phyloP scores from a whole-genome alignment of 1,139 yeast genomes.

The Hemisphaericaspora subhashii region DNA sequence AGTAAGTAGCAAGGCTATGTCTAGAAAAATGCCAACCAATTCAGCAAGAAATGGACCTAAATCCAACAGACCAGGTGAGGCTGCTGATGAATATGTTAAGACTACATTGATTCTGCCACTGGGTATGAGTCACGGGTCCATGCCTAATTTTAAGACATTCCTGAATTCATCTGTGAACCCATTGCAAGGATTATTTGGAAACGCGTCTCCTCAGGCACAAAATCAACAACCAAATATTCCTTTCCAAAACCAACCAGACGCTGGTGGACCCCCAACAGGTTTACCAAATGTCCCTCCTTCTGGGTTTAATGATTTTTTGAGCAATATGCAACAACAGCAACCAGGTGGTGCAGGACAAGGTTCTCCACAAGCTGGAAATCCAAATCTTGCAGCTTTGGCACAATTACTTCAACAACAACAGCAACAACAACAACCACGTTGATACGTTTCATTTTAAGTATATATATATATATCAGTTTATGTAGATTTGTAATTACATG shows the following conservation, averaged over 20 bases:
- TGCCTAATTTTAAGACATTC: conserved; percentile 38
- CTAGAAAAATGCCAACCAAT: conserved; percentile 84
- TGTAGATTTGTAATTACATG: not conserved
- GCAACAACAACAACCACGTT: conserved; percentile 8
- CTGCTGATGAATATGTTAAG: conserved; percentile 48
- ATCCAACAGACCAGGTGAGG: conserved; percentile 67
- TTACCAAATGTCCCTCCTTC: conserved; percentile 7
- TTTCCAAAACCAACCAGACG: conserved; percentile 1
- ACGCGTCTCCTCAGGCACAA: conserved; percentile 18
- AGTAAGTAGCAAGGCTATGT: conserved; percentile 88
- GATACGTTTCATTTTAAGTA: not conserved
- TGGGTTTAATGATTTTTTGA: conserved; percentile 17
- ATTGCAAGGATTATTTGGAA: conserved; percentile 49
- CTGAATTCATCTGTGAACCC: conserved; percentile 48
- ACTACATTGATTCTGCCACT: conserved; percentile 31
- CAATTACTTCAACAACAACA: conserved; percentile 12
- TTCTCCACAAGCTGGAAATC: conserved; percentile 6
- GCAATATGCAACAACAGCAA: conserved; percentile 18
- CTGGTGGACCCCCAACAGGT: conserved; percentile 1
- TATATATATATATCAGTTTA: conserved; percentile 1
- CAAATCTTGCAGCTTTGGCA: conserved; percentile 12
- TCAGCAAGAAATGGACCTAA: conserved; percentile 85
- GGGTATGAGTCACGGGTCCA: conserved; percentile 21
- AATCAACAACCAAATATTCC: conserved; percentile 12
- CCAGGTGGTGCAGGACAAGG: conserved; percentile 8